Conservation (phyloP, 768 basidiomycete genomes). For the Termitomyces sp. region DNA sequence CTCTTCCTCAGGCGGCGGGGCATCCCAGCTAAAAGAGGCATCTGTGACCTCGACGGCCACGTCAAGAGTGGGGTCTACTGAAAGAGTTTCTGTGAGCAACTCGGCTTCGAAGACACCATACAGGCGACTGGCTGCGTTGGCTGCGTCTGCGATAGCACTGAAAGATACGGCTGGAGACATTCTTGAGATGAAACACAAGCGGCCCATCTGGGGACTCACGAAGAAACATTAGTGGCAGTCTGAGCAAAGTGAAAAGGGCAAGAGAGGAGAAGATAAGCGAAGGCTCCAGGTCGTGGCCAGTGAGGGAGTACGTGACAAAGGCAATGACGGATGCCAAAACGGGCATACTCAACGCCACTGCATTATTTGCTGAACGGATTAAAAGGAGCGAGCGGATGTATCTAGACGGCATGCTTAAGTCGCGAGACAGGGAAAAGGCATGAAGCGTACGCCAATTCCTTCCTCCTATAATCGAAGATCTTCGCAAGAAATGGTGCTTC, state of each 20-base stretch:
- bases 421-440: background rate
- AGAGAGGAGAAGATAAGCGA: slow-evolving; percentile 81
- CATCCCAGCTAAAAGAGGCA: slow-evolving; percentile 87
- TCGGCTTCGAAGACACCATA: slow-evolving; percentile 85
- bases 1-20: slow-evolving; percentile 48
- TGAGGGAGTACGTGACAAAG: slow-evolving; percentile 72
- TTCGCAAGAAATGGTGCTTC: slow-evolving; percentile 76
- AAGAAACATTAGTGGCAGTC: slow-evolving; percentile 77
- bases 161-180: slow-evolving; percentile 55
- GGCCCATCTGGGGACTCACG: slow-evolving; percentile 31
- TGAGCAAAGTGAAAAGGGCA: slow-evolving; percentile 78
- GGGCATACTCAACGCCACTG: slow-evolving; percentile 69
- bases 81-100: slow-evolving; percentile 53
- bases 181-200: slow-evolving; percentile 2
- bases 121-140: slow-evolving; percentile 75
- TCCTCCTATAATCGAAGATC: slow-evolving; percentile 62
- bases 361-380: slow-evolving; percentile 62
- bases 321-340: slow-evolving; percentile 74
- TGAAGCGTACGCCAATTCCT: slow-evolving; percentile 60
- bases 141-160: slow-evolving; percentile 79
- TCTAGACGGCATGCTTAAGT: slow-evolving; percentile 23
- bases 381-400: slow-evolving; percentile 66
- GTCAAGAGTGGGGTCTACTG: slow-evolving; percentile 51
- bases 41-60: slow-evolving; percentile 62
- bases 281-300: slow-evolving; percentile 65